These are phyloP conservation scores for Fusarium neocosmosporiellum DNA, from an alignment of 2,329 filamentous ascomycete species.

Conservation along the genomic window DNA sequence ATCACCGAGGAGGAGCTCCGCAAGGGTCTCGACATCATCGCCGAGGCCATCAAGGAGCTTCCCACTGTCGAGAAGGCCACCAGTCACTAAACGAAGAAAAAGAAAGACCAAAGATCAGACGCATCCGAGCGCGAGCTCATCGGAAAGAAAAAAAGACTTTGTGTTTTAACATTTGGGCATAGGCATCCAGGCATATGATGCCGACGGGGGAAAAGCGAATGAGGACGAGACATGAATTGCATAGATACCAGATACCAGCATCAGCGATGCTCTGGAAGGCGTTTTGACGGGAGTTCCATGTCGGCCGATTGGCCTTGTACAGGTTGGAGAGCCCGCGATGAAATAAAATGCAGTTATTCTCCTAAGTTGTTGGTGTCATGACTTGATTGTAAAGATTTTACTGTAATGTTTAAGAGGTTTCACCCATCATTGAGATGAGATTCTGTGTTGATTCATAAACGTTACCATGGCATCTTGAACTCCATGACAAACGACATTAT, in stretches of 20 bases:
- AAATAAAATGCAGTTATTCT: constrained; percentile 15
- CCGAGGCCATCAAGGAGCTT: constrained; percentile 83
- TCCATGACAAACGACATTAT: neutral
- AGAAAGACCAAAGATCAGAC: constrained; percentile 13
- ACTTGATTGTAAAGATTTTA: neutral
- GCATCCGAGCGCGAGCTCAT: constrained; percentile 39
- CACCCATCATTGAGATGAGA: neutral
- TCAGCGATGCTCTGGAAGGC: constrained; percentile 24
- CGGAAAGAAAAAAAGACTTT: constrained; percentile 19
- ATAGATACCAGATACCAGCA: constrained; percentile 27
- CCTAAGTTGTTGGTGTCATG: neutral
- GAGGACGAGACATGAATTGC: constrained; percentile 36
- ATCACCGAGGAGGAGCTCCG: constrained; percentile 90
- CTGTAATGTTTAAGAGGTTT: neutral
- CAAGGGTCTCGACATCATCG: constrained; percentile 81
- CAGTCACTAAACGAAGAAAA: constrained; percentile 47
- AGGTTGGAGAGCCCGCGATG: constrained; percentile 33
- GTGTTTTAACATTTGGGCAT: constrained; percentile 29
- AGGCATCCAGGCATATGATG: constrained; percentile 12
- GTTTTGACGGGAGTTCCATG: constrained; percentile 35
- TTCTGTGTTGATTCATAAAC: neutral
- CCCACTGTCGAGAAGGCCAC: constrained; percentile 64
- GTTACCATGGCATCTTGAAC: neutral
- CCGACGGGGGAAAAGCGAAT: constrained; percentile 15
- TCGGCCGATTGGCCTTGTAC: constrained; percentile 27